Evolutionary conservation across 345 rosid species (phyloP), one percentile per base, ranked within the genome.

Genomic region (Euphorbia peplus): DNA sequence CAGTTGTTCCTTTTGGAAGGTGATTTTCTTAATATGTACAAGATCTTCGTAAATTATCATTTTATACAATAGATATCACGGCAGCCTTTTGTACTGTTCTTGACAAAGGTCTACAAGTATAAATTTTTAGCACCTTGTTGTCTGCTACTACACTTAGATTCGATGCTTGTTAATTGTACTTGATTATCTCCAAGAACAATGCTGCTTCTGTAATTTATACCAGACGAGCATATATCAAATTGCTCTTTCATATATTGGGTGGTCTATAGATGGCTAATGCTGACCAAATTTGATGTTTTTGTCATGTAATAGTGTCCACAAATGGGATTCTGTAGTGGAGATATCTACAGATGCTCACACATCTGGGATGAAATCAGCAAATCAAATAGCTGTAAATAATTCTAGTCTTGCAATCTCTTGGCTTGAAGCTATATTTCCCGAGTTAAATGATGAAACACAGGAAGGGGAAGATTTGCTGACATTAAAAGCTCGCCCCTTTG

Each of bases 1-100:
- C 99, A 16, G 70, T 88, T 75, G 88, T 85, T 77, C 97, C 99
- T 48, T 95, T 92, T 79, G 90, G 97, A 82, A 92, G 99, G 97
- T 95, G 81, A 24, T 59, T 21, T 15, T 41, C 14, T 61, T 72
- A 21, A 24, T n/a, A 4, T 63, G 30, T 15, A 68, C 47, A 24
- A 59, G 14, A 32, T 61, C 22, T 5, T 12, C 66, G 58, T 24
- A 8, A 48, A 22, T 46, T 60, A n/a, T 47, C 19, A 3, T 60
- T 61, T 60, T 69, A 25, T 63, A 16, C 50, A 60, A 55, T 69
- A 29, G 61, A 15, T 29, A 16, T 55, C 69, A 35, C 16, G 67
- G 18, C 50, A 50, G 30, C 63, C 51, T 71, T 60, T 42, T 57
- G 5, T 50, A 19, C 54, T 41, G 15, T 26, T 21, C 54, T 44